Percentiles rank a stretch among this genome's conserved stretches.
Evolutionary conservation across 2,329 filamentous ascomycete species (phyloP).

Genomic region (Fusarium concolor): DNA sequence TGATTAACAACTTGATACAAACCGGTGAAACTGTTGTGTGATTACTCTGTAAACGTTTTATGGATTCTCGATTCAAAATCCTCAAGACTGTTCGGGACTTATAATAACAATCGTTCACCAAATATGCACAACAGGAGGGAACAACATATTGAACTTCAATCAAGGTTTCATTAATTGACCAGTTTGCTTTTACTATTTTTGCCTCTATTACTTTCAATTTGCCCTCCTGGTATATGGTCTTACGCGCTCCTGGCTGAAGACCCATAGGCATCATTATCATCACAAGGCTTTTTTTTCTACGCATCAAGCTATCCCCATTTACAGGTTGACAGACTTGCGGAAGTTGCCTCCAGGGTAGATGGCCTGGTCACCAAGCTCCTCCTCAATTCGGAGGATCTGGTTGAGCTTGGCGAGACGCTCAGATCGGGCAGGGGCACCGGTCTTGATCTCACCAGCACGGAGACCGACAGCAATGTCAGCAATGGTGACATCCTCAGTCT

Average conservation of each 20-base stretch:
- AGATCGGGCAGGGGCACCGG: constrained; percentile 92
- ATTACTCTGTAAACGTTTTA: not conserved
- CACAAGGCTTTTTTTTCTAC: constrained; percentile 37
- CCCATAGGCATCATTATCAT: constrained; percentile 42
- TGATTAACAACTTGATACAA: not conserved
- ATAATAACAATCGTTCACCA: not conserved
- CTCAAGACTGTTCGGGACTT: too few relatives aligned
- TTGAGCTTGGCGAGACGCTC: constrained; percentile 99
- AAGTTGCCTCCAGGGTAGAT: constrained; percentile 93
- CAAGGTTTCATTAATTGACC: constrained; percentile 39
- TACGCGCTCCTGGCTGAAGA: constrained; percentile 37
- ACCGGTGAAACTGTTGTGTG: not conserved
- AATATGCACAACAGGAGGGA: not conserved
- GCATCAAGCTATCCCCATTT: constrained; percentile 55
- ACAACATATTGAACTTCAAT: constrained; percentile 32
- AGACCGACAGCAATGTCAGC: constrained; percentile 98
- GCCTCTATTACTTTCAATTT: constrained; percentile 46
- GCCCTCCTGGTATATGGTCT: constrained; percentile 44
- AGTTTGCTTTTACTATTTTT: constrained; percentile 46
- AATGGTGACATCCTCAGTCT: constrained; percentile 99
- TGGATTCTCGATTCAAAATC: not conserved
- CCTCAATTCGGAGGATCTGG: constrained; percentile 99
- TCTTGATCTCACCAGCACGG: constrained; percentile 98
- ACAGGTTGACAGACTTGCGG: constrained; percentile 90
- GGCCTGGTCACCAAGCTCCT: constrained; percentile 93